Percentiles rank a stretch among this genome's conserved stretches.
These are phyloP conservation scores for Kluyveromyces sp. DNA, from an alignment of 1,139 yeast species.

Conservation along the genomic window DNA sequence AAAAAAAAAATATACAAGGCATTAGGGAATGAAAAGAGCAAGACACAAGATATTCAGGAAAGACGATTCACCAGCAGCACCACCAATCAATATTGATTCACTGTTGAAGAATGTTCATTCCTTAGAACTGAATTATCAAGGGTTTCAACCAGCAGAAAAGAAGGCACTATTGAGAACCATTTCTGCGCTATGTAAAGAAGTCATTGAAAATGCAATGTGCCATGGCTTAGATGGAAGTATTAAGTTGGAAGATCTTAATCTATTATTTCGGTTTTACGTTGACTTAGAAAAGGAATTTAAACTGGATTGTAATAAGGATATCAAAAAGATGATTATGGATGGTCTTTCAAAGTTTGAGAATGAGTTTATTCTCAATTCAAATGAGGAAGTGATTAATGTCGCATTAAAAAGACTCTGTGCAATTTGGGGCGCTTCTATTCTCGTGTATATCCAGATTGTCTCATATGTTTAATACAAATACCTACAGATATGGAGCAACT, in stretches of 20 bases:
- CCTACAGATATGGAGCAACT: conserved; percentile 22
- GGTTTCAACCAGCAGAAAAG: conserved; percentile 24
- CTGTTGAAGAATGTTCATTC: conserved; percentile 27
- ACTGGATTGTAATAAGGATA: conserved; percentile 35
- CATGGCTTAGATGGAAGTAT: conserved; percentile 3
- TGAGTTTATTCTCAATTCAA: conserved; percentile 28
- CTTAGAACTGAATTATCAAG: conserved; percentile 25
- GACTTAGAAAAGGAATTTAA: conserved; percentile 21
- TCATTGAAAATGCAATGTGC: conserved; percentile 2
- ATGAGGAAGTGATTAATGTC: conserved; percentile 26
- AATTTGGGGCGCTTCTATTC: conserved; percentile 51
- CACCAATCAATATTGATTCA: conserved; percentile 4
- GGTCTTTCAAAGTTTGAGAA: conserved; percentile 40
- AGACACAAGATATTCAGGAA: background rate
- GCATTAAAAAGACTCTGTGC: conserved; percentile 32
- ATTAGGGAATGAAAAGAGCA: conserved; percentile 1
- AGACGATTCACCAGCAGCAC: conserved; percentile 1
- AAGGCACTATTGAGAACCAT: conserved; percentile 26
- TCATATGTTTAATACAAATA: conserved; percentile 51
- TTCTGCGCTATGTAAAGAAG: conserved; percentile 2
- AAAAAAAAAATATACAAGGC: background rate
- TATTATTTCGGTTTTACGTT: conserved; percentile 29
- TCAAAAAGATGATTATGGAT: conserved; percentile 39
- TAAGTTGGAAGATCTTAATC: conserved; percentile 33
- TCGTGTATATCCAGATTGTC: conserved; percentile 42